phyloP scores from a whole-genome alignment of 176 grass and related monocot genomes.

The Alopecurus myosuroides region DNA sequence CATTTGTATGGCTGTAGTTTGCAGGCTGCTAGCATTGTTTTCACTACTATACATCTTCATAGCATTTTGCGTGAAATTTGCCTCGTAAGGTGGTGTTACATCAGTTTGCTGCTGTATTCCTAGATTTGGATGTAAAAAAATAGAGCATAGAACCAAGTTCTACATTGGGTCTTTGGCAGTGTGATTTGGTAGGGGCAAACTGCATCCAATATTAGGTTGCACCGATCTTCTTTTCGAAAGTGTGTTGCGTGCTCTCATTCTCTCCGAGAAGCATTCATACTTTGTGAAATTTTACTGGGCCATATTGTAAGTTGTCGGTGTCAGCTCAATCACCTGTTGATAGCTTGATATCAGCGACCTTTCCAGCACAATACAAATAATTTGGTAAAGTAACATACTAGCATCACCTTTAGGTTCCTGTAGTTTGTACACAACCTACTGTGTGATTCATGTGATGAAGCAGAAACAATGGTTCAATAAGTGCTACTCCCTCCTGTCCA shows the following conservation, averaged over 20 bases:
- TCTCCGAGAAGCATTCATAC: background rate
- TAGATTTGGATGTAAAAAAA: background rate
- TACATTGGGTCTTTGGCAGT: background rate
- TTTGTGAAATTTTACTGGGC: background rate
- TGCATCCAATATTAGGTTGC: background rate
- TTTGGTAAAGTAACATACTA: background rate
- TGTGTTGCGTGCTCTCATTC: background rate
- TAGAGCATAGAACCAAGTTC: background rate
- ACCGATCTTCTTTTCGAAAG: background rate
- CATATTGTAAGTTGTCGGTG: background rate
- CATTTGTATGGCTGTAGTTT: background rate
- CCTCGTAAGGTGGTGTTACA: background rate
- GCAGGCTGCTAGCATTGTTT: background rate
- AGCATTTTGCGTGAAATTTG: constrained; percentile 6
- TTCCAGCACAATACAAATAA: background rate
- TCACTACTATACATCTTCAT: constrained; percentile 4
- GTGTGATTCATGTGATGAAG: background rate
- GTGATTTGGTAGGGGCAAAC: constrained; percentile 1
- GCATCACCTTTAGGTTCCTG: background rate
- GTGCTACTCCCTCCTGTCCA: too few relatives aligned
- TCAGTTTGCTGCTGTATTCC: constrained; percentile 1
- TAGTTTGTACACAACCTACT: background rate
- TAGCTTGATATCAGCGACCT: background rate
- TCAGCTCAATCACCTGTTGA: background rate
- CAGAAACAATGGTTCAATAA: background rate